Percentiles rank a stretch among this genome's conserved stretches.
These are phyloP conservation scores for Diaporthe vexans DNA, from an alignment of 2,329 filamentous ascomycete species.

Conservation along the genomic window DNA sequence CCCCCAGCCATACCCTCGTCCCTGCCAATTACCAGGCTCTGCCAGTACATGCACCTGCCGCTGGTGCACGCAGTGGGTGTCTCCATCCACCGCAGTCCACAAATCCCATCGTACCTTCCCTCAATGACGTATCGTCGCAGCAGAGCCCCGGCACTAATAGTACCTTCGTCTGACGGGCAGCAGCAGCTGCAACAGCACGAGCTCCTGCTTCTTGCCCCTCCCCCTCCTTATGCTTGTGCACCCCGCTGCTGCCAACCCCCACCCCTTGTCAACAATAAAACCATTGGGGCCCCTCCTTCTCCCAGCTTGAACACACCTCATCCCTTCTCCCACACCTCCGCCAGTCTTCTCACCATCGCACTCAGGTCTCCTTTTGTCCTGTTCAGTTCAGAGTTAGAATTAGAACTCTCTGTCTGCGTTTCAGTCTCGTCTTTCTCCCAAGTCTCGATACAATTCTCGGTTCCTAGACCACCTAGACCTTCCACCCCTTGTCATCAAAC, in stretches of 20 bases:
- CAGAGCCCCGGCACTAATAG: not conserved
- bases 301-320: not conserved
- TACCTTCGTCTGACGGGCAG: not conserved
- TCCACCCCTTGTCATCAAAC: not conserved
- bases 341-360: not conserved
- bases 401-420: constrained; percentile 34
- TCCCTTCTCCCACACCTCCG: not conserved
- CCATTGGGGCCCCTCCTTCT: constrained; percentile 19
- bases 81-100: constrained; percentile 8
- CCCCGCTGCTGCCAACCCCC: not conserved
- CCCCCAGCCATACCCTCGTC: not conserved
- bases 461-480: constrained; percentile 18
- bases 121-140: constrained; percentile 34
- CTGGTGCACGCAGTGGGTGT: constrained; percentile 13
- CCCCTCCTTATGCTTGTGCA: constrained; percentile 22
- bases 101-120: constrained; percentile 20
- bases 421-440: not conserved
- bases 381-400: constrained; percentile 23
- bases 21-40: constrained; percentile 19
- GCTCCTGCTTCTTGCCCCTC: constrained; percentile 13
- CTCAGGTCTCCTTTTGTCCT: constrained; percentile 20
- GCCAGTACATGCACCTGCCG: constrained; percentile 25
- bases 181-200: not conserved
- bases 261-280: constrained; percentile 17
- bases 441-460: constrained; percentile 1